Conservation (phyloP, 805 yeast species). For the Myxozyma neotropica region DNA sequence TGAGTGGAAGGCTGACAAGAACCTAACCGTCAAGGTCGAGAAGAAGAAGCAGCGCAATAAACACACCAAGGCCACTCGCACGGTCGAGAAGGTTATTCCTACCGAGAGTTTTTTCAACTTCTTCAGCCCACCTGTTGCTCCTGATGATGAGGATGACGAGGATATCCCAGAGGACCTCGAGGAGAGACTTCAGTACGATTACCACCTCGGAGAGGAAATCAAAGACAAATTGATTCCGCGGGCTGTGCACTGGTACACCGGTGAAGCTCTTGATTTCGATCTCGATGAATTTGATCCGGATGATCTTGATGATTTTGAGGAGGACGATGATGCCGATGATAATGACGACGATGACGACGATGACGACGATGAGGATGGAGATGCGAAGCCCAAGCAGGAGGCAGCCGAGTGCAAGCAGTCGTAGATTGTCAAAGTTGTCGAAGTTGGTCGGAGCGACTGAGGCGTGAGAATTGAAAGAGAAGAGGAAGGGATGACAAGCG, state of each 20-base stretch:
- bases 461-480: background rate
- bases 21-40: constrained; percentile 84
- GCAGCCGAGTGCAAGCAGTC: constrained; percentile 65
- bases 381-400: constrained; percentile 51
- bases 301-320: constrained; percentile 64
- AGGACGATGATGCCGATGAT: constrained; percentile 60
- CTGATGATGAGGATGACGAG: constrained; percentile 57
- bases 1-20: constrained; percentile 81
- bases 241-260: constrained; percentile 98
- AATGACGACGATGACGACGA: constrained; percentile 44
- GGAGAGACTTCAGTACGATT: constrained; percentile 83
- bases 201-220: constrained; percentile 93
- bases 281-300: constrained; percentile 62
- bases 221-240: constrained; percentile 95
- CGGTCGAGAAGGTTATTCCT: constrained; percentile 93
- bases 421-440: constrained; percentile 23
- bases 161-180: constrained; percentile 68
- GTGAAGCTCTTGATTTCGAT: constrained; percentile 85
- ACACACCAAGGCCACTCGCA: constrained; percentile 92
- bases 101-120: constrained; percentile 93
- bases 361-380: constrained; percentile 44
- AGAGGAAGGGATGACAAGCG: too few relatives aligned
- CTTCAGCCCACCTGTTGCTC: constrained; percentile 88
- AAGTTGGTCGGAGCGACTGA: background rate
- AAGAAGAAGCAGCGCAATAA: constrained; percentile 97